Evolutionary conservation across 441 rosid genomes (phyloP).

Genomic region (Populus hybrid): DNA sequence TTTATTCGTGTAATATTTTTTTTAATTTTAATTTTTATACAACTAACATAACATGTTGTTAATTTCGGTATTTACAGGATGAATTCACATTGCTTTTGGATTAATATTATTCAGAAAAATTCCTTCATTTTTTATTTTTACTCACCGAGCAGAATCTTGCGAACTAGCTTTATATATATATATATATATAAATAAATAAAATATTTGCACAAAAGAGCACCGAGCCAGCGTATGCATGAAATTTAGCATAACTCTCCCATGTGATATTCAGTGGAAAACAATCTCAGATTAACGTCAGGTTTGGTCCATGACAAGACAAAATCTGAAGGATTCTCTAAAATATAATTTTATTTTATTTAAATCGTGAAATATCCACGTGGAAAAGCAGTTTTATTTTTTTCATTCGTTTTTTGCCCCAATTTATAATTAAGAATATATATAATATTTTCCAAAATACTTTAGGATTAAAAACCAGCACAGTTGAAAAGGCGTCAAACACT

Average conservation of each 20-base stretch:
- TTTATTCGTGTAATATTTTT: too few species aligned
- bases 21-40: too few species aligned
- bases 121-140: neutral
- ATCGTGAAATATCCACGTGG: neutral
- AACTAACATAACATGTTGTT: too few species aligned
- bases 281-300: neutral
- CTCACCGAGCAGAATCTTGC: neutral
- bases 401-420: neutral
- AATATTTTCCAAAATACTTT: neutral
- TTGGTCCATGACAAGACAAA: neutral
- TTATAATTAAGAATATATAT: too few species aligned
- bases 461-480: neutral
- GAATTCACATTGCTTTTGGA: too few species aligned
- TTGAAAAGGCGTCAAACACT: neutral
- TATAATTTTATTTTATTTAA: too few species aligned
- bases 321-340: neutral
- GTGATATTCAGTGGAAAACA: neutral
- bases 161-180: neutral
- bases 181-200: too few species aligned
- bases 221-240: neutral
- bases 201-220: neutral
- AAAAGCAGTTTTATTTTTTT: too few species aligned
- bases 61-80: too few species aligned
- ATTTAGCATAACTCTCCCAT: neutral
- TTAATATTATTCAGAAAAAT: too few species aligned